Percentiles rank a stretch among this genome's conserved stretches.
phyloP scores from a whole-genome alignment of 2,329 filamentous ascomycete species.

The Dactylellina sp. region DNA sequence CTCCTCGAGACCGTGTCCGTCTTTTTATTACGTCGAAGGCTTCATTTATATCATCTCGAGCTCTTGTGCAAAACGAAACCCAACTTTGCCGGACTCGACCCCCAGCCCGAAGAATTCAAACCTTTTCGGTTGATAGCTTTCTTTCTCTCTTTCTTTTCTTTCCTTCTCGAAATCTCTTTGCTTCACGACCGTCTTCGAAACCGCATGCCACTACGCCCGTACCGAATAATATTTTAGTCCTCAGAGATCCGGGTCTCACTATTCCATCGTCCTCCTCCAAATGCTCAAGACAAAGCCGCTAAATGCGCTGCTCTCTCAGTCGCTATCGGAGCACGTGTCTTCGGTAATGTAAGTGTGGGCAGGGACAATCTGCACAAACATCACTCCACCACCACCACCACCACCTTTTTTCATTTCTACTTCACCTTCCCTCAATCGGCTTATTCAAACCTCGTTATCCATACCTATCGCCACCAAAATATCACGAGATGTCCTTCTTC shows the following conservation, averaged over 20 bases:
- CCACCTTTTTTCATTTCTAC: conserved; percentile 4
- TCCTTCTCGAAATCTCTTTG: not conserved
- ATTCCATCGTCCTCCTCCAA: conserved; percentile 38
- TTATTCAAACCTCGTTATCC: no score
- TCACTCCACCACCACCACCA: conserved; percentile 13
- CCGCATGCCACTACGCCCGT: conserved; percentile 29
- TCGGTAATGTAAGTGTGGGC: conserved; percentile 59
- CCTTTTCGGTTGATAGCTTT: conserved; percentile 31
- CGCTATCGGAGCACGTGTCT: conserved; percentile 60
- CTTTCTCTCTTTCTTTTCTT: conserved; percentile 10
- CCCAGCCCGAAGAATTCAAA: conserved; percentile 14
- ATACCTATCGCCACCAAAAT: not conserved
- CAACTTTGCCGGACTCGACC: conserved; percentile 6
- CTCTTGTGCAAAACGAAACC: conserved; percentile 9
- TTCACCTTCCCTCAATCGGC: not conserved
- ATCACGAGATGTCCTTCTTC: not conserved
- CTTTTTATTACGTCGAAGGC: conserved; percentile 17
- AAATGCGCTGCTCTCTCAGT: conserved; percentile 60
- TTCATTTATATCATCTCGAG: conserved; percentile 4
- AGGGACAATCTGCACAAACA: conserved; percentile 56
- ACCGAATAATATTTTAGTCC: conserved; percentile 21
- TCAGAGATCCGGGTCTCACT: conserved; percentile 28
- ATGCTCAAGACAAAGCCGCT: conserved; percentile 61
- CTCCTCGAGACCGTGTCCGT: not conserved
- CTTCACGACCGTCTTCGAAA: conserved; percentile 7